Evolutionary conservation across 805 yeast species (phyloP), one percentile per base, ranked within the genome.

Genomic region (Candida argentea): DNA sequence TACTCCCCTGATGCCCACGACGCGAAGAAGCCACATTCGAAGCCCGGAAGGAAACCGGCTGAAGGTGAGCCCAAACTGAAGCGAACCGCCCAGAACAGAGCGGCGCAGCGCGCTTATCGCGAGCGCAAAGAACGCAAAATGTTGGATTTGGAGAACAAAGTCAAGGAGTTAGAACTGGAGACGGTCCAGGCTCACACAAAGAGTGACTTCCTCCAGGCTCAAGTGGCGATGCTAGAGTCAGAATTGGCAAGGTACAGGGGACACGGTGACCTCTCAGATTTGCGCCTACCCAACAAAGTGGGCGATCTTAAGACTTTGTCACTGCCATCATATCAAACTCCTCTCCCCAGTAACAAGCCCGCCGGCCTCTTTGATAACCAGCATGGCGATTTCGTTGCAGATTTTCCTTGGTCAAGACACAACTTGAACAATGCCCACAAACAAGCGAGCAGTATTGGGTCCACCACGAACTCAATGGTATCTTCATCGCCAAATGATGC

Each of bases 61-160:
- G 73, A 78, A 6, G 67, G 71, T 12, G 94, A 85, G 41, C 87
- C 93, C 6, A 85, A 80, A 48, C 76, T 74, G 44, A 89, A 84
- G 63, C 67, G 98, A 42, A 85, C 94, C 10, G 96, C 96, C 2
- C 97, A 91, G 57, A 89, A 91, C 53, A 70, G 97, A 44, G 96
- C 96, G 3, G 97, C 97, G n/a, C 98, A 91, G 56, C 66, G 97
- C 31, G 97, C 97, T 5, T 89, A 85, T 56, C 66, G 97, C 32
- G 97, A 91, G 55, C 72, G 97, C 35, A 89, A 89, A 52, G 97
- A 89, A 52, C 67, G 67, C 28, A 84, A 82, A 46, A 70, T 91
- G 76, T 72, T 74, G 46, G 94, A 85, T 38, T 64, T 89, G 36
- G 95, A 87, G 49, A 76, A 74, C 26, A 76, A 82, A 41, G 94